Evolutionary conservation across 305 asterid genomes (phyloP), one percentile per base, ranked within the genome.

Genomic region (Caryopteris hybrid): DNA sequence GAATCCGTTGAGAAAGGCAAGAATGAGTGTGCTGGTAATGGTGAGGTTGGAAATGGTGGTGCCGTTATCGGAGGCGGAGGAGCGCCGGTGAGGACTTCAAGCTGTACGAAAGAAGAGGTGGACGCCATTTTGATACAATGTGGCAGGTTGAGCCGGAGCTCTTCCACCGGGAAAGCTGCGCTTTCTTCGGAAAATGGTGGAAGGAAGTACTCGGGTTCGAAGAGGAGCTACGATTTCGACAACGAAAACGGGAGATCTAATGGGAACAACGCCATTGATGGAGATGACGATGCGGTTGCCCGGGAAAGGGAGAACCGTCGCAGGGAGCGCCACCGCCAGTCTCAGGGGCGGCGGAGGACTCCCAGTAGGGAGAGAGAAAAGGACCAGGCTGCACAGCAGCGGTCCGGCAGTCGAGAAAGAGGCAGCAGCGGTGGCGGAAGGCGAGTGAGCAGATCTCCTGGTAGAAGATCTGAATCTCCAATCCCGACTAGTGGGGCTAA

Each of bases 61-160:
- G 69, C 63, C 22, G 60, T 8, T 41, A n/a, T 6, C 61, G 76
- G 34, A 11, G 80, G 66, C 23, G 82, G 62, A 6, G 82, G 81
- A 13, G 86, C 83, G 60, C 77, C 83, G 8, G 92, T 90, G 70
- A 85, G 96, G 85, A 84, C 91, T 27, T 87, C 96, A 6, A 88
- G 93, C 76, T 94, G 97, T 69, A 90, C 96, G 13, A 94, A 87
- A 38, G 97, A 94, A 36, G 99, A 94, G 50, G 79, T 94, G 53
- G 99, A 94, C 73, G 95, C 99, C 7, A 94, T 94, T 73, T 43
- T 94, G 80, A 88, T 94, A 56, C 97, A 94, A 76, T 94, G 99
- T 54, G 99, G 99, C 12, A 74, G 97, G 78, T 90, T 94, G 29
- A 94, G 99, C 75, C 83, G 99, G 61, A 94, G 97, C 71, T 87